Evolutionary conservation across 768 basidiomycete genomes (phyloP).

Genomic region (Lanmaoa rubissima): DNA sequence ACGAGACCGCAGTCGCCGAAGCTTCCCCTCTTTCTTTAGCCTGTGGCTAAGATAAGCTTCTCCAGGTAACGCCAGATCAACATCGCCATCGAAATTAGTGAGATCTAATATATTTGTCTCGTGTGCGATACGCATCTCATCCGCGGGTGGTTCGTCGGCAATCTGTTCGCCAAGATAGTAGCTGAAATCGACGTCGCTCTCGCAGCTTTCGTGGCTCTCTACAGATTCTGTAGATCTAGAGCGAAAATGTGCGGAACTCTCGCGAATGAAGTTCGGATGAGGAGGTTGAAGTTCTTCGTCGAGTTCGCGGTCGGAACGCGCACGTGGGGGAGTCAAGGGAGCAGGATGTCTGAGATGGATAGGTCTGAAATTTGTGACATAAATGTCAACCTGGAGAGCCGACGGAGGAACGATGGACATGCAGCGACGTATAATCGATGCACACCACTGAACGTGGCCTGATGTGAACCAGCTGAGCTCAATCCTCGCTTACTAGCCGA

Average conservation of each 20-base stretch:
- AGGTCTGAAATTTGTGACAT: constrained; percentile 60
- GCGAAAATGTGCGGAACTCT: constrained; percentile 4
- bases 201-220: constrained; percentile 31
- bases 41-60: constrained; percentile 51
- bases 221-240: constrained; percentile 26
- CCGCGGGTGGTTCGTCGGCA: constrained; percentile 22
- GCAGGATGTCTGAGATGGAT: constrained; percentile 11
- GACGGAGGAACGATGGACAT: constrained; percentile 48
- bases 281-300: constrained; percentile 37
- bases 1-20: constrained; percentile 50
- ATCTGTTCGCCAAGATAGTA: constrained; percentile 40
- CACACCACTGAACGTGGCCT: constrained; percentile 81
- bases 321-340: constrained; percentile 10
- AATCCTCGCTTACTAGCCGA: neutral
- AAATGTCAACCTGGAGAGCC: constrained; percentile 65
- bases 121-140: constrained; percentile 37
- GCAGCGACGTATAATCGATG: constrained; percentile 61
- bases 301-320: constrained; percentile 10
- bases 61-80: constrained; percentile 54
- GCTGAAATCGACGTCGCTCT: constrained; percentile 40
- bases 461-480: neutral
- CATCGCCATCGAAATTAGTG: constrained; percentile 79
- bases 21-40: constrained; percentile 59
- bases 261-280: constrained; percentile 27
- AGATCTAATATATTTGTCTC: constrained; percentile 58